Base-by-base conservation (phyloP, 371 early-diverging fungal genomes). In the Spiromyces aspiralis region DNA sequence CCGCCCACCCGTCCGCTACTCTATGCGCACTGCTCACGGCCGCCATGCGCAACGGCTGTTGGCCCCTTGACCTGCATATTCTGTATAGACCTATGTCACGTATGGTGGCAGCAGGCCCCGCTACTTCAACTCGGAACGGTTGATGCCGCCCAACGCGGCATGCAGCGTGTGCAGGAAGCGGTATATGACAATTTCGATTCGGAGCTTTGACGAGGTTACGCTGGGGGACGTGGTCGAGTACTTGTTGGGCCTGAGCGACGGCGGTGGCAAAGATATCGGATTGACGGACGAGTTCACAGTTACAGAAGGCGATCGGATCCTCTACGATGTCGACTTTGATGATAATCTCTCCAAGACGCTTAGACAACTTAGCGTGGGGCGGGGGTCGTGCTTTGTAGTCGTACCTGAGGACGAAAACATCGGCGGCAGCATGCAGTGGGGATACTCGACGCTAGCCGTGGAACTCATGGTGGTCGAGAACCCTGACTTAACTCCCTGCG, bases 271-370 rank as follows among this genome's bases (percentile, higher is more conserved):
- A 12, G 61, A 49, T 10, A 50, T 64, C 13, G 20, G 27, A 4
- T 28, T 78, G 13, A 54, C 55, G 19, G 75, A 72, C 0, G 79
- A 80, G 3, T 47, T 80, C 1, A 54, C 72, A 4, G 55, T 78
- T 19, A 63, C 67, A 45, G 70, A 75, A 44, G 66, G 67, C 25
- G 47, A 47, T 23, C 62, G 69, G 2, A 54, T 90, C 23, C 60
- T 97, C 25, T 90, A 90, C 53, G 98, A 97, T 59, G 70, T 77
- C 12, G 96, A 95, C 43, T 87, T 83, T 53, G 90, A 90, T 23
- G 94, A 94, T 44, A 89, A 88, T 51, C 57, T 75, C 2, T 67
- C 64, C 0, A 60, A 55, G 44, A 57, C 81, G 0, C 64, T 95
- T 43, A 64, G 59, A 2, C 70, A 72, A 0, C 57, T 94, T 27